phyloP scores from a whole-genome alignment of 2,329 filamentous ascomycete genomes.

The Cladobotryum protrusum region DNA sequence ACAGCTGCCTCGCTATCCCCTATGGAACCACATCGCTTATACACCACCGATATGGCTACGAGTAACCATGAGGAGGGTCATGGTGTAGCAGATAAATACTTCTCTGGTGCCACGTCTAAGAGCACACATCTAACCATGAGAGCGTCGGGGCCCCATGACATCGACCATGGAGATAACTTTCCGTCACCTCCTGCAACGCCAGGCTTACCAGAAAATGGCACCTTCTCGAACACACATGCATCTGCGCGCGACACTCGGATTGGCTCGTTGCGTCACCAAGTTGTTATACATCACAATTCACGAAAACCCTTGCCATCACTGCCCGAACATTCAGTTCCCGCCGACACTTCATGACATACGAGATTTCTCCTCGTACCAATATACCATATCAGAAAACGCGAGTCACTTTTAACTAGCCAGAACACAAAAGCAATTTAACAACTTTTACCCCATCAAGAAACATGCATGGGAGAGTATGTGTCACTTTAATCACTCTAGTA shows the following conservation, averaged over 20 bases:
- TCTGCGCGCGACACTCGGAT: conserved; percentile 2
- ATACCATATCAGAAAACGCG: neutral
- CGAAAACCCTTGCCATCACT: conserved; percentile 36
- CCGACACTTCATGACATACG: neutral
- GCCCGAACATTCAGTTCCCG: conserved; percentile 16
- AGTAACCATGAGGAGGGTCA: neutral
- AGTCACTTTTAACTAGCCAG: neutral
- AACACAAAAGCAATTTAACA: too few species aligned
- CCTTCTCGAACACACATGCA: conserved; percentile 7
- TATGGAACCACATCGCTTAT: conserved; percentile 9
- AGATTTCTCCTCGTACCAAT: neutral
- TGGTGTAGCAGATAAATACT: too few species aligned
- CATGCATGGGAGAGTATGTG: neutral
- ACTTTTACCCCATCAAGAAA: neutral
- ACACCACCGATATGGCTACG: neutral
- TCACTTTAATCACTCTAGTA: neutral
- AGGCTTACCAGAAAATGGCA: conserved; percentile 13
- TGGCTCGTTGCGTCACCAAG: neutral
- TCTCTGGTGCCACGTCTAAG: neutral
- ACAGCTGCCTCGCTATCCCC: conserved; percentile 16
- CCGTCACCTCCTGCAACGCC: conserved; percentile 21
- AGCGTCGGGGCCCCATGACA: neutral
- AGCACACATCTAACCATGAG: neutral
- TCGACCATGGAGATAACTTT: conserved; percentile 13
- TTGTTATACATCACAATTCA: conserved; percentile 15